phyloP scores from a whole-genome alignment of 495 filamentous ascomycete species.

The Podospora sp. region DNA sequence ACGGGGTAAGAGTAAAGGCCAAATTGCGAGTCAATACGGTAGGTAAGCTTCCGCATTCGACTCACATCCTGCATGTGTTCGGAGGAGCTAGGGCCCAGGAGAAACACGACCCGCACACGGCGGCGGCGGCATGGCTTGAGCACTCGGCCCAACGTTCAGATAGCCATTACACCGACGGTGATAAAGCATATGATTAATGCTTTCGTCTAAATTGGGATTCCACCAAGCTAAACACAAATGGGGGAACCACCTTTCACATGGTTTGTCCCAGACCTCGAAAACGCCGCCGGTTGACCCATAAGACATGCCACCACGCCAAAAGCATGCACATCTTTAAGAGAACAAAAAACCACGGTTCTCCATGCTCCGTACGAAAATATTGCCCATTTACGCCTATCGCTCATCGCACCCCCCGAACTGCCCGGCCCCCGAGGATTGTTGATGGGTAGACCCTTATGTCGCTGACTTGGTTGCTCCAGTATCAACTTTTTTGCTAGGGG shows the following conservation, averaged over 20 bases:
- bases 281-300: not conserved
- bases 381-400: no score
- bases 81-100: no score
- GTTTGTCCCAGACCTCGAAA: not conserved
- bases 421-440: no score
- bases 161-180: not conserved
- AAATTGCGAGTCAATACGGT: no score
- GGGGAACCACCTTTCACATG: not conserved
- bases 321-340: not conserved
- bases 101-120: no score
- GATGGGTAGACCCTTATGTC: not conserved
- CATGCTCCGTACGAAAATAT: no score
- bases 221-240: not conserved
- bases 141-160: not conserved
- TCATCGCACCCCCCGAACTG: no score
- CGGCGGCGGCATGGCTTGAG: not conserved
- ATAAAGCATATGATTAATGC: no score
- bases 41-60: not conserved
- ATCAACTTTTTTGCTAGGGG: slow-evolving; percentile 62
- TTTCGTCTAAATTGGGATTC: no score
- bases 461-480: slow-evolving; percentile 50
- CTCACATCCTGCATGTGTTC: no score
- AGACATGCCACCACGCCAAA: not conserved
- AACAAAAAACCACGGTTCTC: no score
- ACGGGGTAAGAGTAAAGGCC: no score